Evolutionary conservation across 352 stramenopile species (phyloP), one percentile per base, ranked within the genome.

Genomic region (Pythium scleroteichum): DNA sequence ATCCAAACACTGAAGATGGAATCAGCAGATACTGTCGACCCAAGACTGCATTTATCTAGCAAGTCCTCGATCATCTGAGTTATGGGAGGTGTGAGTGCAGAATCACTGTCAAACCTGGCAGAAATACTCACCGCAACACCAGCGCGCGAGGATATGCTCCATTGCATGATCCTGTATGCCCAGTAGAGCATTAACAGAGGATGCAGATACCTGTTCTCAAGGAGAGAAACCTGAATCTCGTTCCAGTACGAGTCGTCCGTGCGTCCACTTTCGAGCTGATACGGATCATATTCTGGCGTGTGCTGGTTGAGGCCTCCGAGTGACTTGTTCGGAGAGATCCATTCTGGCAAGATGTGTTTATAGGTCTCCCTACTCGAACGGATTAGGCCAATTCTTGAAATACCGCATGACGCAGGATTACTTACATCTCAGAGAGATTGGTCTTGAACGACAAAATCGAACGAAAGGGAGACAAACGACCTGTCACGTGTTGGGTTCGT

Each of bases 241-340:
- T 92, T 92, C 82, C 82, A 92, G 57, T 92, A 89, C 13, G 64
- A 39, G 64, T 92, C 82, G 40, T 88, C 76, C 22, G 82, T 90
- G 4, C 76, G 73, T n/a, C 71, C 71, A 32, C 72, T 86, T 66
- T 92, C 82, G 48, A 90, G 64, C 51, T 90, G 78, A 59, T 86
- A 86, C 8, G 77, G 82, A 55, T 87, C 76, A 38, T 87, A 88
- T 0, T 29, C 13, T 3, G 59, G 27, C 2, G n/a, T 27, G 9
- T 64, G 42, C 0, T 16, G 47, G 3, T 12, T 23, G 4, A 1
- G 8, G 12, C 32, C 40, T n/a, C 32, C 53, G 0, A 44, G 7
- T 7, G 41, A 6, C 55, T 20, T 52, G 33, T 57, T 45, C 8
- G 62, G 50, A 14, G 55, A 69, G 1, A 61, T 35, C 54, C 61